Evolutionary conservation across 2,329 filamentous ascomycete genomes (phyloP), one percentile per base, ranked within the genome.

Genomic region (Intubia oerlemansii): DNA sequence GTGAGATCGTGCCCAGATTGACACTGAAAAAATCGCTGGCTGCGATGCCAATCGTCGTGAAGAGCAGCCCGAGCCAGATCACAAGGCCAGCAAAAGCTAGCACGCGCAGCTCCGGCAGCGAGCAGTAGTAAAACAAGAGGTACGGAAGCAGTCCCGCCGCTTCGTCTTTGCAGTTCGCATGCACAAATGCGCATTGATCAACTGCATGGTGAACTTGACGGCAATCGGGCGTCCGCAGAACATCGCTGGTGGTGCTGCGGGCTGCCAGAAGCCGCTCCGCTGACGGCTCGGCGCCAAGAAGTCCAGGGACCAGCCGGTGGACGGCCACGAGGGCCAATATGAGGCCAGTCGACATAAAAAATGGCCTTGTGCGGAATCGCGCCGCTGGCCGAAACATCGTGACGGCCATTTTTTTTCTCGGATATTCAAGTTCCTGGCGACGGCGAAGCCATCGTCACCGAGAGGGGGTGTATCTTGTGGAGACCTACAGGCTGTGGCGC

Each of bases 21-120:
- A 95, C 70, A 52, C 84, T 95, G 53, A 98, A 88, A 57, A 98
- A 98, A 53, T 98, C 88, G 51, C 82, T 93, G 14, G 88, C 88
- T 10, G 88, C 88, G 38, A 98, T 93, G 34, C 88, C 88, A 38
- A 98, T 93, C 10, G 88, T 95, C 40, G 78, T 85, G 52, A 98
- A 98, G 7, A 98, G 67, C 31, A 95, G 56, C 21, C 68, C 77
- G 6, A 93, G 65, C 88, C 88, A 98, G 34, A 72, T 41, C 11
- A 80, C 63, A 25, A 98, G 57, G 24, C 91, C 55, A 14, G 58
- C 46, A 43, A 98, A 90, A n/a, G 78, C 81, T 25, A 91, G 38
- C 1, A 77, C 71, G 44, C 80, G 73, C 10, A 59, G 68, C 30
- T 66, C 51, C 31, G 59, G 57, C 19, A 91, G 58, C 24, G 57